Percentiles rank a stretch among this genome's conserved stretches.
phyloP scores from a whole-genome alignment of 2,329 filamentous ascomycete species.

The Alternaria brassicicola region DNA sequence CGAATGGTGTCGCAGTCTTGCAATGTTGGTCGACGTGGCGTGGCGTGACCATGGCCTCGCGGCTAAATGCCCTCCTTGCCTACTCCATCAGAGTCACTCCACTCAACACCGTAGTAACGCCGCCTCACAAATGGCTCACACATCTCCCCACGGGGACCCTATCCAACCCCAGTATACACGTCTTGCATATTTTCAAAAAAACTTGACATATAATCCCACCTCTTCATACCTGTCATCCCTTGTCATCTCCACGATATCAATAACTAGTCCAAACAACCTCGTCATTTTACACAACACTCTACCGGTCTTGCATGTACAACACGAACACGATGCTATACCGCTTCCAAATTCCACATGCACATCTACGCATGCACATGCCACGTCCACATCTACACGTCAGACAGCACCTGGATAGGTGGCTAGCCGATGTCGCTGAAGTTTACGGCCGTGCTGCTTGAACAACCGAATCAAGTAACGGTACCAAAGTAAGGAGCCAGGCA shows the following conservation, averaged over 20 bases:
- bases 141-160: neutral
- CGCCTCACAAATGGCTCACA: neutral
- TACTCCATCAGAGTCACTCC: constrained; percentile 1
- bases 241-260: neutral
- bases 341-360: neutral
- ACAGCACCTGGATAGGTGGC: constrained; percentile 9
- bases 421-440: constrained; percentile 10
- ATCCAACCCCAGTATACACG: neutral
- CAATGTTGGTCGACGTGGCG: neutral
- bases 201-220: neutral
- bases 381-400: neutral
- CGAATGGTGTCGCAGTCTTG: neutral
- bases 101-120: neutral
- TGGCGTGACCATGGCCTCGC: neutral
- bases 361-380: neutral
- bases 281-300: neutral
- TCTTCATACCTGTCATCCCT: neutral
- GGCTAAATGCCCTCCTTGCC: neutral
- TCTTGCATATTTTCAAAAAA: neutral
- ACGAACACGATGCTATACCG: neutral
- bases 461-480: neutral
- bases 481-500: neutral
- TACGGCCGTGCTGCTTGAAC: constrained; percentile 5
- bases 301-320: neutral
- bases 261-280: neutral